Percentiles rank a stretch among this genome's conserved stretches.
Evolutionary conservation across 176 grass and related monocot species (phyloP).

Genomic region (Carex pumila): DNA sequence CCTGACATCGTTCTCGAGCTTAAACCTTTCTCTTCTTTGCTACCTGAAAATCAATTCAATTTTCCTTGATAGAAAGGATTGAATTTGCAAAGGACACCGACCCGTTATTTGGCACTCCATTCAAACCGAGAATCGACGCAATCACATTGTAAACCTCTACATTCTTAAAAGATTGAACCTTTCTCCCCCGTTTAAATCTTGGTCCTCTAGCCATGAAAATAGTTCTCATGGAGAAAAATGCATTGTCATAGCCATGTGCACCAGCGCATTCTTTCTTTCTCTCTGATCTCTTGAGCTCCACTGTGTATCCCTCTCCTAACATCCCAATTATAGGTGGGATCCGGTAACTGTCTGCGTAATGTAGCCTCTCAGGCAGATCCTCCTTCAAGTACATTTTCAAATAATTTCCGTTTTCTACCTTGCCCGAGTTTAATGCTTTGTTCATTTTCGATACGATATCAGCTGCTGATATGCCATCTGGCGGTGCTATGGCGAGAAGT

Average conservation of each 20-base stretch:
- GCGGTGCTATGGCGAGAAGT: slow-evolving; percentile 57
- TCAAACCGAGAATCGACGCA: slow-evolving; percentile 55
- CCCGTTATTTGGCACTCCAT: slow-evolving; percentile 67
- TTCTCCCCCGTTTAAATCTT: slow-evolving; percentile 45
- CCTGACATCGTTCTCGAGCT: too few species aligned
- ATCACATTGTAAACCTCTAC: slow-evolving; percentile 80
- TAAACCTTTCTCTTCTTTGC: too few species aligned
- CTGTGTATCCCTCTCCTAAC: slow-evolving; percentile 68
- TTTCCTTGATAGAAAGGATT: slow-evolving; percentile 25
- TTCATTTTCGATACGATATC: slow-evolving; percentile 85
- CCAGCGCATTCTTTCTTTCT: slow-evolving; percentile 61
- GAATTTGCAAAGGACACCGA: slow-evolving; percentile 57
- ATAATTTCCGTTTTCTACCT: slow-evolving; percentile 55
- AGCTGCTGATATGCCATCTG: slow-evolving; percentile 30
- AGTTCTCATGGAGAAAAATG: slow-evolving; percentile 94
- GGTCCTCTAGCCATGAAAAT: slow-evolving; percentile 69
- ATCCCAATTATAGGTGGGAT: slow-evolving; percentile 79
- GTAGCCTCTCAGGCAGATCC: slow-evolving; percentile 55
- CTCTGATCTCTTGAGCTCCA: slow-evolving; percentile 37
- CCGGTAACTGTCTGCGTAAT: slow-evolving; percentile 64
- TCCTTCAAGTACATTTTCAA: slow-evolving; percentile 83
- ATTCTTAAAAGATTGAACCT: slow-evolving; percentile 72
- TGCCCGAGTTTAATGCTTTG: slow-evolving; percentile 59
- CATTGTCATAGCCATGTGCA: slow-evolving; percentile 77
- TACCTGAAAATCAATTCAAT: background rate